phyloP scores from a whole-genome alignment of 768 basidiomycete species.

The Xanthoconium purpureum region DNA sequence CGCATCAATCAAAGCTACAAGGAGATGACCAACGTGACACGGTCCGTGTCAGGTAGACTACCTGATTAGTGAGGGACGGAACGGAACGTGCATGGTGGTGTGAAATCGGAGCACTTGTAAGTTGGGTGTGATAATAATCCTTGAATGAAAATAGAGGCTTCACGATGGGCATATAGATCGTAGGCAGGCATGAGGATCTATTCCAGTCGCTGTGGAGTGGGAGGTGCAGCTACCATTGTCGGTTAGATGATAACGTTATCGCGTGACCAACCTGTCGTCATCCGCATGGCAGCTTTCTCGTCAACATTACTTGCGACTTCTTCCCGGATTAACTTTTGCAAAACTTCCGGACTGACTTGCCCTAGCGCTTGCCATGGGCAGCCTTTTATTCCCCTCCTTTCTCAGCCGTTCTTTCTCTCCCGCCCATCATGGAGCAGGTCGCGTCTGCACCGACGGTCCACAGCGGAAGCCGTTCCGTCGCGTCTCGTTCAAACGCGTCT shows the following conservation, averaged over 20 bases:
- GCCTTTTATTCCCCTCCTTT: neutral
- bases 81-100: too few species aligned
- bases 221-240: neutral
- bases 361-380: neutral
- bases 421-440: constrained; percentile 2
- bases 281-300: neutral
- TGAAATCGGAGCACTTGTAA: too few species aligned
- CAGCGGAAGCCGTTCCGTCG: neutral
- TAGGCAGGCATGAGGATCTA: too few species aligned
- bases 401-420: neutral
- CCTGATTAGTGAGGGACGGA: too few species aligned
- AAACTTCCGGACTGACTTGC: neutral
- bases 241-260: neutral
- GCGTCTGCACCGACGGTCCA: neutral
- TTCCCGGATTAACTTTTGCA: neutral
- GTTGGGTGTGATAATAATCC: too few species aligned
- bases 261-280: neutral
- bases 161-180: too few species aligned
- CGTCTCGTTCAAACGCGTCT: constrained; percentile 13
- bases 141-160: too few species aligned
- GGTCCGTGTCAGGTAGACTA: too few species aligned
- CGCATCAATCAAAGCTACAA: too few species aligned
- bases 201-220: too few species aligned
- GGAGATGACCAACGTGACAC: too few species aligned
- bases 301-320: neutral